Conservation (phyloP, 139 green algal species). For the Chlorella vulgaris region DNA sequence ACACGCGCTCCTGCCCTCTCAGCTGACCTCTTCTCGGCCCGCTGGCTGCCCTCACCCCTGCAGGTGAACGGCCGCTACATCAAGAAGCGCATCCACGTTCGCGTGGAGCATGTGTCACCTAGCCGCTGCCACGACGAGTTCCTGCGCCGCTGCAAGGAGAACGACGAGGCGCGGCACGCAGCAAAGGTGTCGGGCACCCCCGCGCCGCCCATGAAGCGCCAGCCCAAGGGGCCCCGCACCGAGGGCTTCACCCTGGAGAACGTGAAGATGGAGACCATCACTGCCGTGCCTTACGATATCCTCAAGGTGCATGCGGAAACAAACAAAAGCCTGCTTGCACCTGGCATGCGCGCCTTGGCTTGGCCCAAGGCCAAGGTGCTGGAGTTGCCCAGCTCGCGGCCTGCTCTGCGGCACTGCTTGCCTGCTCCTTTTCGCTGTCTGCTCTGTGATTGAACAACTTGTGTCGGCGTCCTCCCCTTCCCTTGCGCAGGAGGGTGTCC, state of each 20-base stretch:
- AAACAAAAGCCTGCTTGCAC: too few relatives aligned
- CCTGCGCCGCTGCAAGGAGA: conserved; percentile 77
- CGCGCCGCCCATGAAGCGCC: conserved; percentile 72
- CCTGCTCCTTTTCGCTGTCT: too few relatives aligned
- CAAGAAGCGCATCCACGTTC: conserved; percentile 97
- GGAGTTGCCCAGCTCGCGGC: background rate
- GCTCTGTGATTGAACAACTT: background rate
- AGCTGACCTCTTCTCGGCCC: too few relatives aligned
- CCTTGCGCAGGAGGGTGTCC: conserved; percentile 2
- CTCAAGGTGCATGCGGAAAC: conserved; percentile 26
- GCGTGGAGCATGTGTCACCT: conserved; percentile 94
- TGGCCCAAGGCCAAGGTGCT: too few relatives aligned
- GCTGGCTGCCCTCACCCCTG: background rate
- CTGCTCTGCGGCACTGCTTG: background rate
- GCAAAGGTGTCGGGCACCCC: conserved; percentile 66
- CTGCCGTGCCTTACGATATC: conserved; percentile 46
- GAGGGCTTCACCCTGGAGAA: conserved; percentile 84
- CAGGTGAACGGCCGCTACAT: conserved; percentile 91
- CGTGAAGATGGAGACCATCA: conserved; percentile 89
- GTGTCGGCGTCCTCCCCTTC: background rate
- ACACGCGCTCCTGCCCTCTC: too few relatives aligned
- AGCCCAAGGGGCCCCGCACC: conserved; percentile 69
- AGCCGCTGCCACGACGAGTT: conserved; percentile 97
- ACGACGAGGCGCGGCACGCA: conserved; percentile 83
- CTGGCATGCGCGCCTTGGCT: too few relatives aligned